These are phyloP conservation scores for Stenogyne calaminthoides DNA, from an alignment of 305 asterid species.

Conservation along the genomic window DNA sequence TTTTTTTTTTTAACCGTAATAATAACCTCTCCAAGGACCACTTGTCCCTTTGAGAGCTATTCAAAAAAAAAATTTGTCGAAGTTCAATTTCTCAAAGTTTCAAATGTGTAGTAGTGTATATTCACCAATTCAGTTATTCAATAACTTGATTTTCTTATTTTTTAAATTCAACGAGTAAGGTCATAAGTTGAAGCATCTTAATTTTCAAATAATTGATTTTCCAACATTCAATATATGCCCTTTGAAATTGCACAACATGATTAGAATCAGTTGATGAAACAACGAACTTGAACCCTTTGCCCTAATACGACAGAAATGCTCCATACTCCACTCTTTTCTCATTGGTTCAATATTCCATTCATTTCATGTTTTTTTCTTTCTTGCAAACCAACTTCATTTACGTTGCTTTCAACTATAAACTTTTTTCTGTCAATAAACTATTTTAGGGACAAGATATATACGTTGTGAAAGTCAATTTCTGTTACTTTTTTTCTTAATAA, in stretches of 20 bases:
- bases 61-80: no score
- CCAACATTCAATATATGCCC: constrained; percentile 42
- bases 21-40: no score
- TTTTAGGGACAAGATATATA: not conserved
- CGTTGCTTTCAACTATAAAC: not conserved
- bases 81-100: no score
- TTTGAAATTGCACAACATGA: constrained; percentile 44
- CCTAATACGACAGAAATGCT: constrained; percentile 50
- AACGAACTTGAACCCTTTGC: constrained; percentile 62
- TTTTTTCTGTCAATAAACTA: not conserved
- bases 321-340: constrained; percentile 72
- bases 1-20: no score
- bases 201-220: not conserved
- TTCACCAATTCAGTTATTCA: no score
- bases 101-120: no score
- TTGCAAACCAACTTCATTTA: constrained; percentile 35
- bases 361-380: constrained; percentile 35
- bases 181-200: not conserved
- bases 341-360: constrained; percentile 43
- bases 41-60: no score
- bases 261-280: constrained; percentile 56
- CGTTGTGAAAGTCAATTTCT: not conserved
- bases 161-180: no score
- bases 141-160: no score
- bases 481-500: not conserved